Evolutionary conservation across 2,329 filamentous ascomycete species (phyloP).

Genomic region (Trichothecium sympodiale): DNA sequence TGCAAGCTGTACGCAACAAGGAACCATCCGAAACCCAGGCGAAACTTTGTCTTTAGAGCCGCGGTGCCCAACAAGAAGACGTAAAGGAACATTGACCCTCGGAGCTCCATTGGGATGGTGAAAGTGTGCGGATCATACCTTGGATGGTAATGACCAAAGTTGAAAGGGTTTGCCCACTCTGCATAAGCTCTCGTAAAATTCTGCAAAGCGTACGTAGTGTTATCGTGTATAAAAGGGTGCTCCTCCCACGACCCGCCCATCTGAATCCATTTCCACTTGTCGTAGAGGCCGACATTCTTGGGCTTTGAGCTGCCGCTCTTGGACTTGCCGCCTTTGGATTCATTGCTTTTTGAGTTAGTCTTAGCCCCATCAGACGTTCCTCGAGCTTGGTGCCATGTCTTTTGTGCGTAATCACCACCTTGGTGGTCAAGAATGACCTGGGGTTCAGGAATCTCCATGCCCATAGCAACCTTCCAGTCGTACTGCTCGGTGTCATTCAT

Average conservation of each 20-base stretch:
- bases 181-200: conserved; percentile 25
- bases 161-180: conserved; percentile 30
- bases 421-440: too few species aligned
- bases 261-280: conserved; percentile 16
- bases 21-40: conserved; percentile 15
- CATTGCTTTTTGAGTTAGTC: too few species aligned
- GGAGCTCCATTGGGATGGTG: conserved; percentile 29
- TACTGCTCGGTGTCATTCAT: conserved; percentile 9
- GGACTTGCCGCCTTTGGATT: too few species aligned
- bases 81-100: conserved; percentile 28
- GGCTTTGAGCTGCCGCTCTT: conserved; percentile 9
- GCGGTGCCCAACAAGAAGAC: conserved; percentile 26
- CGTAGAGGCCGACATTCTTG: too few species aligned
- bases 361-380: too few species aligned
- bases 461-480: conserved; percentile 2
- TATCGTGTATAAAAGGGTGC: conserved; percentile 26
- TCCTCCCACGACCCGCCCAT: conserved; percentile 30
- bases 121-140: conserved; percentile 30
- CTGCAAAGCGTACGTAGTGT: conserved; percentile 23
- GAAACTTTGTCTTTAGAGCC: conserved; percentile 21
- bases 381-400: too few species aligned
- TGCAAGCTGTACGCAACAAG: conserved; percentile 21
- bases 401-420: too few species aligned
- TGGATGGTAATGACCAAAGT: conserved; percentile 24
- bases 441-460: too few species aligned